Percentiles rank a stretch among this genome's conserved stretches.
phyloP scores from a whole-genome alignment of 2,329 filamentous ascomycete genomes.

The Knufia petricola region DNA sequence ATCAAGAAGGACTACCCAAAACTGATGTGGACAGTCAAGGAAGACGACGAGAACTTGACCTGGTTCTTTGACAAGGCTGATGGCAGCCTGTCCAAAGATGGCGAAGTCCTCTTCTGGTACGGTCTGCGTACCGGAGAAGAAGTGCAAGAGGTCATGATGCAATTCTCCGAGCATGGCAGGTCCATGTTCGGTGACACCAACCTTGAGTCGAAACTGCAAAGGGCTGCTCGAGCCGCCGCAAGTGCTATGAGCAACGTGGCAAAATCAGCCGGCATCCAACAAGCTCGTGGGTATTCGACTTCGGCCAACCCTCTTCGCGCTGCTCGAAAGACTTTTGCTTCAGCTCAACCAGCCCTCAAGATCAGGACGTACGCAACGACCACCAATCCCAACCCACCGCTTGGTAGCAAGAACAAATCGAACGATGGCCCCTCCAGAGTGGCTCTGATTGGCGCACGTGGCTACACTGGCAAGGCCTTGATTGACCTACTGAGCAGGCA shows the following conservation, averaged over 20 bases:
- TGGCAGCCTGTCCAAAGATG: slow-evolving; percentile 74
- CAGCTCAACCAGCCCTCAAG: slow-evolving; percentile 25
- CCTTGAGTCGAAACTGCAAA: slow-evolving; percentile 73
- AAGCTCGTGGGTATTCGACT: slow-evolving; percentile 61
- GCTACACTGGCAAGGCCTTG: slow-evolving; percentile 87
- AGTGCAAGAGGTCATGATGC: slow-evolving; percentile 71
- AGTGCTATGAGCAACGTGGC: slow-evolving; percentile 39
- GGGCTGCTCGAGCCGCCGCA: slow-evolving; percentile 62
- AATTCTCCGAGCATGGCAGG: slow-evolving; percentile 72
- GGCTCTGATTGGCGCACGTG: slow-evolving; percentile 80
- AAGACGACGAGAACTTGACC: slow-evolving; percentile 89
- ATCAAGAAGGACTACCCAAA: slow-evolving; percentile 90
- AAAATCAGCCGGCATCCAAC: slow-evolving; percentile 44
- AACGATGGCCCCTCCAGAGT: slow-evolving; percentile 70
- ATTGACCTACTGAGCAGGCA: slow-evolving; percentile 80
- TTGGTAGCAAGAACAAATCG: slow-evolving; percentile 78
- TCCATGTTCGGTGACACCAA: slow-evolving; percentile 85
- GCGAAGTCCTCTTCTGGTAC: slow-evolving; percentile 94
- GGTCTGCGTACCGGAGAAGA: slow-evolving; percentile 74
- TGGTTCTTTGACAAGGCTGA: slow-evolving; percentile 99
- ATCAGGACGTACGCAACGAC: slow-evolving; percentile 35
- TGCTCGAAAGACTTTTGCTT: slow-evolving; percentile 22
- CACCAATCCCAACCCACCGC: slow-evolving; percentile 81
- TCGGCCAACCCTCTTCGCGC: slow-evolving; percentile 33
- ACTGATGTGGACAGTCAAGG: slow-evolving; percentile 92